Evolutionary conservation across 73 alveolate genomes (phyloP), one percentile per base, ranked within the genome.

Genomic region (Uronychia binucleata): DNA sequence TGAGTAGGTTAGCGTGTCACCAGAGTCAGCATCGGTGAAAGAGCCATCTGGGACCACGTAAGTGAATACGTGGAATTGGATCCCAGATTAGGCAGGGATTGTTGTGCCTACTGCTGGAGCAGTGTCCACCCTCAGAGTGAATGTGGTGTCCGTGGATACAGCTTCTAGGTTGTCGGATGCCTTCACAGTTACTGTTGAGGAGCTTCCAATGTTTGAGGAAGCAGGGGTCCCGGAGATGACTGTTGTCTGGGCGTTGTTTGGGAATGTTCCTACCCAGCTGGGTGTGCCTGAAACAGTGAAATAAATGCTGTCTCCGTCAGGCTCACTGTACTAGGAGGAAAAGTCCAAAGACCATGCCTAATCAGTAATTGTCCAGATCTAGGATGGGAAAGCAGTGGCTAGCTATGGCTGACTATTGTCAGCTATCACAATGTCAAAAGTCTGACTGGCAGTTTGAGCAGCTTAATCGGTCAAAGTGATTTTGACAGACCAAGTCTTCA

Each of bases 211-310:
- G 29, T 75, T 27, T 8, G 59, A 28, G 1, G 27, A 25, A 26
- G 81, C 59, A 28, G 81, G 81, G 32, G 81, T 75, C 27, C 81
- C 81, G 1, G 28, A 26, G 8, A 75, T 28, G 1, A 27, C 5
- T 5, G 35, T 5, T 28, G 58, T 28, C 1, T 8, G 1, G 1
- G 46, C 8, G n/a, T 30, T 58, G 1, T 26, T 1, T 5, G 81
- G 81, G 46, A 5, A 26, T 5, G 46, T 30, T 26, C 31, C 30
- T 25, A 75, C 1, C 81, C 81, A 75, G 11, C 27, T 75, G 8
- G 81, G 81, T 26, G 46, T 1, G 30, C 19, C 81, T 5, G 81
- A 28, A 28, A 30, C 27, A 5, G 81, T 75, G 27, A 28, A 28
- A 75, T 28, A 30, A 26, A 75, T 8, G 1, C 59, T 25, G 30